These are phyloP conservation scores for Paracoccidioides brasiliensis DNA, from an alignment of 2,329 filamentous ascomycete species.

Conservation along the genomic window DNA sequence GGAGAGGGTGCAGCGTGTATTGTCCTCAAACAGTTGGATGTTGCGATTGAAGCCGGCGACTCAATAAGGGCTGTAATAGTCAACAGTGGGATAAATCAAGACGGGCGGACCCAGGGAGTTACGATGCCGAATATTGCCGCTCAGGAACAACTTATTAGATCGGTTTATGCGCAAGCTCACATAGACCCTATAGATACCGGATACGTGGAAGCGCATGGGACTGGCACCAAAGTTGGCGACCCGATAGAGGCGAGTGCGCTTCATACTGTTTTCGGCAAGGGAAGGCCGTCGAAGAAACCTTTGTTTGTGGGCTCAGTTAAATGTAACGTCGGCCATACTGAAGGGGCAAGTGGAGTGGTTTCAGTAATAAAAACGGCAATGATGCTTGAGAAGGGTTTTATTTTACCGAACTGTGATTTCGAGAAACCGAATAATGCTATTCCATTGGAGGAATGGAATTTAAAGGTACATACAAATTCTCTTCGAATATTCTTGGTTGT, in stretches of 20 bases:
- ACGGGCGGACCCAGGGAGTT: constrained; percentile 23
- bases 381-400: constrained; percentile 17
- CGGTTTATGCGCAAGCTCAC: constrained; percentile 21
- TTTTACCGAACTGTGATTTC: constrained; percentile 17
- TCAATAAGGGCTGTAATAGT: constrained; percentile 25
- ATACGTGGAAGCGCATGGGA: constrained; percentile 41
- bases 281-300: constrained; percentile 7
- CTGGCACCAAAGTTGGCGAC: constrained; percentile 42
- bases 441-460: constrained; percentile 16
- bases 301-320: constrained; percentile 20
- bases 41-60: constrained; percentile 24
- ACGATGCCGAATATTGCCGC: constrained; percentile 22
- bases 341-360: constrained; percentile 18
- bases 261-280: not conserved
- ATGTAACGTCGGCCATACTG: constrained; percentile 19
- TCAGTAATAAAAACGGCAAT: constrained; percentile 18
- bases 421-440: constrained; percentile 15
- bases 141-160: constrained; percentile 24
- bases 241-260: constrained; percentile 34
- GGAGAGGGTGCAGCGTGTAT: constrained; percentile 25
- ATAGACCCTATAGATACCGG: constrained; percentile 17
- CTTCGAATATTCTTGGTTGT: not conserved
- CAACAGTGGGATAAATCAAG: constrained; percentile 22
- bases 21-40: constrained; percentile 22
- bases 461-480: constrained; percentile 12